phyloP scores from a whole-genome alignment of 345 rosid genomes.

The Heritiera fomes region DNA sequence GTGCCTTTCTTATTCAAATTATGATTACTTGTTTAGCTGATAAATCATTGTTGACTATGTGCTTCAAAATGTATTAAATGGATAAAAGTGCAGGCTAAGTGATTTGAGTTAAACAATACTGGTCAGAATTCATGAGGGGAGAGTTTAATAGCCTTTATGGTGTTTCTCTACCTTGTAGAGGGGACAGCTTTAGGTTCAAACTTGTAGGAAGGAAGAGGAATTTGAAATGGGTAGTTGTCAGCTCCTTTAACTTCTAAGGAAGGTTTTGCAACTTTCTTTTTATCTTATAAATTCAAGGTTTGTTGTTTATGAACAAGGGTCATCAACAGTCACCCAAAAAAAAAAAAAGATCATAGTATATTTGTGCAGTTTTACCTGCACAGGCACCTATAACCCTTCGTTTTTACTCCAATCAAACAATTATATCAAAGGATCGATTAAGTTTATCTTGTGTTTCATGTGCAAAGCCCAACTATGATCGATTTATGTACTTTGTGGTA shows the following conservation, averaged over 20 bases:
- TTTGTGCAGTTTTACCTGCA: background rate
- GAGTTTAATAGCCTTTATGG: background rate
- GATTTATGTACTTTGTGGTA: background rate
- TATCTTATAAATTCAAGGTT: background rate
- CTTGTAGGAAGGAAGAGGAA: background rate
- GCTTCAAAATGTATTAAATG: background rate
- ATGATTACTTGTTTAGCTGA: background rate
- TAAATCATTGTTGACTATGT: background rate
- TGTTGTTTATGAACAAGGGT: background rate
- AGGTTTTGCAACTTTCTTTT: background rate
- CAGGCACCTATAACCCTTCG: background rate
- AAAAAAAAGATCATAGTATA: background rate
- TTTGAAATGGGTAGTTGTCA: background rate
- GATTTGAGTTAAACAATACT: background rate
- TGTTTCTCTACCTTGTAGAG: background rate
- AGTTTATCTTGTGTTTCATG: background rate
- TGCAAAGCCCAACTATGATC: background rate
- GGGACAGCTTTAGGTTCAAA: background rate
- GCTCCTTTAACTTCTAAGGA: background rate
- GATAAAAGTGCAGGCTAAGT: background rate
- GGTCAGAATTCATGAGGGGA: constrained; percentile 5
- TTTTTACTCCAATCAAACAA: background rate
- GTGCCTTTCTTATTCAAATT: background rate
- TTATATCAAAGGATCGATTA: constrained; percentile 5
- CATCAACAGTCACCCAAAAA: background rate